These are phyloP conservation scores for Dichotomocladium elegans DNA, from an alignment of 371 early-diverging fungal species.

Conservation along the genomic window DNA sequence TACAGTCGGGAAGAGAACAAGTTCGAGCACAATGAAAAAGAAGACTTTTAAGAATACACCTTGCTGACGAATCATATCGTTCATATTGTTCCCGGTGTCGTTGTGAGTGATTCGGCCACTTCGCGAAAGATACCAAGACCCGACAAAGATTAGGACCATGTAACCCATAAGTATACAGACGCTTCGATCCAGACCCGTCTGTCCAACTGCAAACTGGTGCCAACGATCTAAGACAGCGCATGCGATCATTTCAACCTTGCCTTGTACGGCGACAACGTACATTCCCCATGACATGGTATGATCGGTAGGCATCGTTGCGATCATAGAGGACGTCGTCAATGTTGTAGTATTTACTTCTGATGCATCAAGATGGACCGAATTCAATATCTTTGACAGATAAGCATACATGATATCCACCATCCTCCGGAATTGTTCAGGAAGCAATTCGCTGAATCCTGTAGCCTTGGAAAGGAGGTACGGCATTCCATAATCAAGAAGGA, in stretches of 20 bases:
- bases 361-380: not conserved
- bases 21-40: conserved; percentile 83
- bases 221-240: conserved; percentile 25
- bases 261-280: conserved; percentile 10
- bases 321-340: not conserved
- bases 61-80: conserved; percentile 55
- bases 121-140: conserved; percentile 49
- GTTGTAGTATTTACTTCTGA: too few relatives aligned
- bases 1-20: conserved; percentile 80
- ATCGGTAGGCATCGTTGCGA: not conserved
- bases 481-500: conserved; percentile 34
- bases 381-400: not conserved
- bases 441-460: conserved; percentile 1
- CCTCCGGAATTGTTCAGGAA: conserved; percentile 11
- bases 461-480: conserved; percentile 20
- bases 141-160: conserved; percentile 35
- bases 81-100: conserved; percentile 16
- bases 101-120: conserved; percentile 17
- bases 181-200: conserved; percentile 38
- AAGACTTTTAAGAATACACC: conserved; percentile 63
- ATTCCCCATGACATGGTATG: not conserved
- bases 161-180: conserved; percentile 49
- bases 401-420: conserved; percentile 1
- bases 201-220: conserved; percentile 49
- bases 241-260: conserved; percentile 14